phyloP scores from a whole-genome alignment of 225 moss, liverwort and hornwort genomes.

The Neckera pumila region DNA sequence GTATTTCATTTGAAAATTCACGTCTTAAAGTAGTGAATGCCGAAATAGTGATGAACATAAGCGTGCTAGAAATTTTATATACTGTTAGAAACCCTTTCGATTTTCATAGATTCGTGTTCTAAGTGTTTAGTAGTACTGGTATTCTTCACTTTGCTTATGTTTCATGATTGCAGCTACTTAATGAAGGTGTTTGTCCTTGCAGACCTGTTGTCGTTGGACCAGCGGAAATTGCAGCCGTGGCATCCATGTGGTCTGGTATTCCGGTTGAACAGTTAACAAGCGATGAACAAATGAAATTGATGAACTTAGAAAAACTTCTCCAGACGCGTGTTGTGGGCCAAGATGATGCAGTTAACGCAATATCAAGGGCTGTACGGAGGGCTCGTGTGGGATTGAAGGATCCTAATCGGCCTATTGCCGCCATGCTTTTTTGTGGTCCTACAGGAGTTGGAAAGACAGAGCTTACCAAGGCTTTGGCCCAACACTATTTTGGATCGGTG shows the following conservation, averaged over 20 bases:
- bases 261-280: conserved; percentile 83
- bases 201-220: conserved; percentile 97
- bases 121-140: not conserved
- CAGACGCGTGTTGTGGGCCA: conserved; percentile 89
- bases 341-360: conserved; percentile 87
- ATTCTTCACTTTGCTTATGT: not conserved
- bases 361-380: conserved; percentile 85
- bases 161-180: no score
- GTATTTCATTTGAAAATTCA: not conserved
- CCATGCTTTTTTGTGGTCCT: conserved; percentile 96
- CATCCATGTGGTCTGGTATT: conserved; percentile 96
- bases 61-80: not conserved
- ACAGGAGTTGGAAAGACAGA: conserved; percentile 97
- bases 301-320: conserved; percentile 76
- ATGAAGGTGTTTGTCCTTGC: conserved; percentile 5
- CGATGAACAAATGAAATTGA: conserved; percentile 76
- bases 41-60: not conserved
- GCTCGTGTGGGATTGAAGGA: conserved; percentile 96
- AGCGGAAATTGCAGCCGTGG: conserved; percentile 85
- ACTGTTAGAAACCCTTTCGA: not conserved
- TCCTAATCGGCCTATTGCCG: conserved; percentile 94
- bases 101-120: not conserved
- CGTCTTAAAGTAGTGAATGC: not conserved
- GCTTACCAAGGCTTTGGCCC: conserved; percentile 83
- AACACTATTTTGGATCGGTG: conserved; percentile 87